Conservation (phyloP, 129 eudicot genomes). For the Dittrichia graveolens region DNA sequence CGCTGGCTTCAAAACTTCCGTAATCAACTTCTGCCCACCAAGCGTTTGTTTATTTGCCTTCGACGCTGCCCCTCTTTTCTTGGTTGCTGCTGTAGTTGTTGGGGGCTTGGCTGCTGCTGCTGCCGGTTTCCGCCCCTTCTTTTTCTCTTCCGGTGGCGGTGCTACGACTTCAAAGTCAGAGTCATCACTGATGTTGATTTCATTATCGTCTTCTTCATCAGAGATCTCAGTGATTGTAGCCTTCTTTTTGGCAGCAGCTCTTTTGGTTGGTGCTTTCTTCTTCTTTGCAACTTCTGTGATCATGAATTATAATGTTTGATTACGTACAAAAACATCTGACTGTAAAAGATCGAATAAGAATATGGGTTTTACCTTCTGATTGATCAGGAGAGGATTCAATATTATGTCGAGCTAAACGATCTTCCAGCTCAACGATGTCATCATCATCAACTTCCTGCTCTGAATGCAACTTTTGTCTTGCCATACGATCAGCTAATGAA, state of each 20-base stretch:
- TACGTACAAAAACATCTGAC: not conserved
- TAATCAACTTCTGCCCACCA: constrained; percentile 56
- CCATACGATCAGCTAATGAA: constrained; percentile 63
- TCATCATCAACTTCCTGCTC: constrained; percentile 35
- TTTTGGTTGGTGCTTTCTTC: constrained; percentile 57
- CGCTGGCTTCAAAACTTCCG: constrained; percentile 58
- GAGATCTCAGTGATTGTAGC: constrained; percentile 39
- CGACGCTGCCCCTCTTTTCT: constrained; percentile 66
- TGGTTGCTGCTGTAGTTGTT: constrained; percentile 40
- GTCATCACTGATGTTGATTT: constrained; percentile 43
- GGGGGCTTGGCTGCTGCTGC: constrained; percentile 52
- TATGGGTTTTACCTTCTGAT: constrained; percentile 57
- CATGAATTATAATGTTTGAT: too few species aligned
- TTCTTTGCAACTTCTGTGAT: constrained; percentile 42
- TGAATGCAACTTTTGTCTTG: constrained; percentile 43
- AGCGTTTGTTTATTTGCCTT: constrained; percentile 33
- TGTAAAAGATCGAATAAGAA: not conserved
- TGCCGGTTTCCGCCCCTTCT: constrained; percentile 63
- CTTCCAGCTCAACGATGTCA: constrained; percentile 55
- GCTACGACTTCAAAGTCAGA: constrained; percentile 45
- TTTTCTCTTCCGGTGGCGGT: constrained; percentile 41
- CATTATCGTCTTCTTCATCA: constrained; percentile 52
- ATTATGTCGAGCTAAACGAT: constrained; percentile 74
- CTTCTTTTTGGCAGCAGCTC: constrained; percentile 58
- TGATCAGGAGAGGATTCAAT: constrained; percentile 78